Percentiles rank a stretch among this genome's conserved stretches.
Evolutionary conservation across 2,329 filamentous ascomycete genomes (phyloP).

Genomic region (Cercospora sesami): DNA sequence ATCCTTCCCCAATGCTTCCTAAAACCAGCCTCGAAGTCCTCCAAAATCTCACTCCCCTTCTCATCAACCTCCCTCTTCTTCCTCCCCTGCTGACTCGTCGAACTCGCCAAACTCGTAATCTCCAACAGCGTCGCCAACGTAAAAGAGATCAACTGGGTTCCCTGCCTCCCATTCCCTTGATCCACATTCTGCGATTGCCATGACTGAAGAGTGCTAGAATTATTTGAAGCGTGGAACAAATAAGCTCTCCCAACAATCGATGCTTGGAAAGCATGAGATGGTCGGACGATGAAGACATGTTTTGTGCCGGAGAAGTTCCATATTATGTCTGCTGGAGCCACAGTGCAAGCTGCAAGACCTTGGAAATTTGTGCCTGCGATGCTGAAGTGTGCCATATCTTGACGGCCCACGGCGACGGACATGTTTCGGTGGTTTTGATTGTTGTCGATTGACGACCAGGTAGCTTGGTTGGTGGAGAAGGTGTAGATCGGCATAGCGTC

Average conservation of each 20-base stretch:
- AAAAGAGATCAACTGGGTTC: neutral
- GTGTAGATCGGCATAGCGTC: neutral
- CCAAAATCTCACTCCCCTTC: neutral
- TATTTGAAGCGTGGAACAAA: neutral
- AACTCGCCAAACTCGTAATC: neutral
- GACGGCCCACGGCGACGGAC: neutral
- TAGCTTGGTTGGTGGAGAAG: neutral
- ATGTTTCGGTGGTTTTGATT: neutral
- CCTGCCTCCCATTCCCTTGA: neutral
- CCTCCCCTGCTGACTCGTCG: neutral
- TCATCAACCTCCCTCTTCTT: neutral
- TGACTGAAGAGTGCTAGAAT: neutral
- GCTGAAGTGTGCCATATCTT: neutral
- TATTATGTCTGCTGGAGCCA: neutral
- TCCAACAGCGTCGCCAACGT: neutral
- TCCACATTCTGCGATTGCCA: neutral
- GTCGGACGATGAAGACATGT: neutral
- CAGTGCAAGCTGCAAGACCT: neutral
- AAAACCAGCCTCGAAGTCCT: neutral
- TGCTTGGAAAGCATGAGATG: neutral
- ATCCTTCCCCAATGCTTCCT: neutral
- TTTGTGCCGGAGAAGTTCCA: neutral
- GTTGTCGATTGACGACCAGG: neutral
- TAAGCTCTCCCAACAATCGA: neutral
- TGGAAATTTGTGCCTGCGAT: neutral